Conservation (phyloP, 495 filamentous ascomycete species). For the Aspergillus cavernicola region DNA sequence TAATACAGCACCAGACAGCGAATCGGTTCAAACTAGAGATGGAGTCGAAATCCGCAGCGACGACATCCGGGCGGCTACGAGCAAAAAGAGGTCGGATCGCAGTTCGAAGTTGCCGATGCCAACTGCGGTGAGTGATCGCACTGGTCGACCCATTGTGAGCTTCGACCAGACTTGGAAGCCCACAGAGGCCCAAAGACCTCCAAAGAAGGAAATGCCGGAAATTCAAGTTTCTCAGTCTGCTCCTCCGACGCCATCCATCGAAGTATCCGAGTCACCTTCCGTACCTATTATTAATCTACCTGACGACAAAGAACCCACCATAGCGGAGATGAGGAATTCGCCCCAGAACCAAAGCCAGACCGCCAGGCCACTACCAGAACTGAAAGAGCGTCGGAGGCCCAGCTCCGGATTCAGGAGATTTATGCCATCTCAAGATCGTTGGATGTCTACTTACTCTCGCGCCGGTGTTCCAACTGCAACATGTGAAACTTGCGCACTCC, state of each 20-base stretch:
- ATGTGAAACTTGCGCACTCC: constrained; percentile 77
- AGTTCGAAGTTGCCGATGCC: constrained; percentile 82
- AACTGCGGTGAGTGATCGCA: constrained; percentile 77
- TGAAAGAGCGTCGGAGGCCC: constrained; percentile 16
- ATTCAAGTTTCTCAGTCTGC: constrained; percentile 31
- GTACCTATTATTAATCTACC: constrained; percentile 64
- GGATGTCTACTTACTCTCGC: constrained; percentile 43
- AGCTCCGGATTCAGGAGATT: constrained; percentile 22
- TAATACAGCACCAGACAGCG: constrained; percentile 12
- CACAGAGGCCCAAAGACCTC: constrained; percentile 26
- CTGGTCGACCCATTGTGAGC: constrained; percentile 88
- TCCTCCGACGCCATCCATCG: constrained; percentile 48
- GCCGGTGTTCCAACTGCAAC: constrained; percentile 65
- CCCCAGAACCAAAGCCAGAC: neutral
- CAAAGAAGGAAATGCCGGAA: constrained; percentile 16
- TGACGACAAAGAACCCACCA: constrained; percentile 42
- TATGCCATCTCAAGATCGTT: constrained; percentile 26
- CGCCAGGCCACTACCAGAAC: constrained; percentile 18
- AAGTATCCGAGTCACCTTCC: constrained; percentile 49
- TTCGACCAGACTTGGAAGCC: constrained; percentile 81
- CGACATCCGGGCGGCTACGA: constrained; percentile 87
- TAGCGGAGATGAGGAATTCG: constrained; percentile 31
- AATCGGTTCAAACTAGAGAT: constrained; percentile 54
- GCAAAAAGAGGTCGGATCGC: constrained; percentile 77
- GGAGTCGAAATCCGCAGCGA: constrained; percentile 78